Base-by-base conservation (phyloP, 345 rosid species). In the Eutrema yunnanense region DNA sequence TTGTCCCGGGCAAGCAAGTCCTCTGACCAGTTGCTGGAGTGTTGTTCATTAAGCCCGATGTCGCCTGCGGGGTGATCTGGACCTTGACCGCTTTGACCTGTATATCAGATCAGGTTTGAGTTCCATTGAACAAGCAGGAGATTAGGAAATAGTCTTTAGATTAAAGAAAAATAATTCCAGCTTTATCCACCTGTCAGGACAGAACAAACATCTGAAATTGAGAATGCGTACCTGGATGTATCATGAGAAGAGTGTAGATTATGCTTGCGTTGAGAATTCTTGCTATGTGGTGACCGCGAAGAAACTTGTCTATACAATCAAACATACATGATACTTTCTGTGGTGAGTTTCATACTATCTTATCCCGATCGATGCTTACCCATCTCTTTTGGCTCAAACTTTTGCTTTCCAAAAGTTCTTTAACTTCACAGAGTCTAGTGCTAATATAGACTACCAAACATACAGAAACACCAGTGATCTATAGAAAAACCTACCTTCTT, bases 281-380 rank as follows among this genome's bases (percentile, higher is more conserved):
- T 95, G 94, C 96, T 90, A 92, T 87, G 92, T 79, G 98, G 99
- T 84, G 99, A 95, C 90, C 94, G 84, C 86, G 87, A 87, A 82
- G 86, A 86, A 84, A 86, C 88, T 81, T 88, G 88, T 95, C 99
- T 95, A 95, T 84, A 95, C 80, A 88, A 95, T 79, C 87, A 89
- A 88, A 89, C 90, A 87, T 82, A 86, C 87, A 92, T 90, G 78
- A 89, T 80, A 83, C 87, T 84, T 73, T 62, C 3, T 26, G 48
- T 60, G 11, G 81, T 72, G 81, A 77, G 81, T 71, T 65, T 51
- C 77, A 12, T 26, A 55, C 73, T 62, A 75, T 27, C 73, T 74
- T 41, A 13, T 62, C n/a, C 64, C 38, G 60, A n/a, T 36, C 26
- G 4, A 8, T 8, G 14, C 71, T 77, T 65, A 57, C 62, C 50